Evolutionary conservation across 106 monocot species (phyloP), one percentile per base, ranked within the genome.

Genomic region (Apostasia ramifera): DNA sequence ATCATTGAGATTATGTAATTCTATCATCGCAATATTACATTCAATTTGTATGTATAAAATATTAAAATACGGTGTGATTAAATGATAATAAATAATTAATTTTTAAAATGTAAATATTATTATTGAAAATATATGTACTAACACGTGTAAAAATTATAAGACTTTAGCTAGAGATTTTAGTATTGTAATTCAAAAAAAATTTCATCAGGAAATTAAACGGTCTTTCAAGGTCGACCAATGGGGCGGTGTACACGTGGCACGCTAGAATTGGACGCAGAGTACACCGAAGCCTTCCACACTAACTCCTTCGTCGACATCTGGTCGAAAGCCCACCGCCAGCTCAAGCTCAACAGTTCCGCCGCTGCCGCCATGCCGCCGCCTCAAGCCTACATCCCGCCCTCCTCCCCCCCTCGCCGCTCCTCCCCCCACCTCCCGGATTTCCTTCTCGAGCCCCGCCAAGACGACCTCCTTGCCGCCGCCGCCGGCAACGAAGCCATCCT

Each of bases 231-330:
- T 26, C 26, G 26, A 26, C 44, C 62, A 1, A 63, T 63, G 62
- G 43, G 1, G 6, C 15, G 52, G 43, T 9, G 55, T 26, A 26
- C 26, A 26, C 26, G 26, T 26, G 26, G 26, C 62, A 15, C 79
- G 0, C 9, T 79, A 6, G 73, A 58, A 46, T 77, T 87, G 42
- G 66, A 90, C 61, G 85, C 85, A 14, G 85, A 90, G 54, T 85
- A 85, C 85, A 70, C 72, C 47, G 53, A 69, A 4, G 74, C 74
- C 26, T 83, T 90, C 47, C 80, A 74, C 58, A 73, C 80, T 13
- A 80, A 83, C 10, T 85, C 89, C 7, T 90, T 73, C 76, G 6
- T 79, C 12, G 83, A 83, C 47, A 75, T 90, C 1, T 90, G 73
- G 75, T 42, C 74, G 3, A 75, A 72, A 61, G 66, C 51, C 7